A percentile compares a stretch with the other conserved stretches of the same genome.
Evolutionary conservation across 2,329 filamentous ascomycete species (phyloP).

Genomic region (Chalaropsis ovoidea): DNA sequence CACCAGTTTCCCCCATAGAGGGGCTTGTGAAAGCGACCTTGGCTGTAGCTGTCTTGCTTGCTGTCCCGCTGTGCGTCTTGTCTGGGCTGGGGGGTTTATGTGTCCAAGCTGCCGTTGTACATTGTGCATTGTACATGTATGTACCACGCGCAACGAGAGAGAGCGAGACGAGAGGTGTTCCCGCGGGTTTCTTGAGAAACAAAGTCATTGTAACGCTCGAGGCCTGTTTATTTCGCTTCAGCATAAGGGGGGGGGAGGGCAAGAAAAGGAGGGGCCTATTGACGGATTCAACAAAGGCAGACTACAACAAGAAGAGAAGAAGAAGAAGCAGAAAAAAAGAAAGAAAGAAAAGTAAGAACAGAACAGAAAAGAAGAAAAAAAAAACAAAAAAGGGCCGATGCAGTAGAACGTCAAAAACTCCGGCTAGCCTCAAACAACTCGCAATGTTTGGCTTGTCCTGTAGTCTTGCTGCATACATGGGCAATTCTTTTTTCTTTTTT

Average conservation of each 20-base stretch:
- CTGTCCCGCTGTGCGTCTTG: too few relatives aligned
- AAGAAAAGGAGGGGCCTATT: neutral
- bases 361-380: neutral
- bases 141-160: neutral
- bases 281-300: too few relatives aligned
- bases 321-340: neutral
- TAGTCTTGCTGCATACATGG: neutral
- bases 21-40: too few relatives aligned
- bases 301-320: too few relatives aligned
- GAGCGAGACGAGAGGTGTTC: neutral
- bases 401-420: neutral
- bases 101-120: too few relatives aligned
- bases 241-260: neutral
- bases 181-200: slow-evolving; percentile 1
- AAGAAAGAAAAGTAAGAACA: neutral
- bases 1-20: too few relatives aligned
- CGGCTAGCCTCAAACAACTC: neutral
- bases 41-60: too few relatives aligned
- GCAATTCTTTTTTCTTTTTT: neutral
- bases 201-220: slow-evolving; percentile 1
- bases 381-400: neutral
- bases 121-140: neutral
- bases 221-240: slow-evolving; percentile 4
- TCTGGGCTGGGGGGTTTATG: too few relatives aligned
- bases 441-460: too few relatives aligned